Percentiles rank a stretch among this genome's conserved stretches.
phyloP scores from a whole-genome alignment of 1,284 basidiomycete species.

The Somion occarium region DNA sequence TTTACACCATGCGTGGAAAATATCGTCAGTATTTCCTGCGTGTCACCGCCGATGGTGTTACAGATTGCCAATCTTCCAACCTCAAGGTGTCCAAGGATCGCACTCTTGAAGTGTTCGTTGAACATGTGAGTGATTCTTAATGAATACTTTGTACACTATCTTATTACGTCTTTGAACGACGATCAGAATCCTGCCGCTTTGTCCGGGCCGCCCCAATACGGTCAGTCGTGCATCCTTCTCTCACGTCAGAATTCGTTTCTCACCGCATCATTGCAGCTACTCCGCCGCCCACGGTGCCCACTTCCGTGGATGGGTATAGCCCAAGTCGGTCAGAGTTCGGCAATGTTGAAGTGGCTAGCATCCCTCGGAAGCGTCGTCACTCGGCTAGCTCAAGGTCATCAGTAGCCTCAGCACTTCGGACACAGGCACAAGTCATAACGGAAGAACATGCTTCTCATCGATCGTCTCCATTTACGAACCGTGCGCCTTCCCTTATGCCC shows the following conservation, averaged over 20 bases:
- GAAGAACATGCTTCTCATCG: slow-evolving; percentile 5
- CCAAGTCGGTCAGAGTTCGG: neutral
- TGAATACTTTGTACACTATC: neutral
- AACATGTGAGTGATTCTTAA: slow-evolving; percentile 19
- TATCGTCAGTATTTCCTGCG: slow-evolving; percentile 68
- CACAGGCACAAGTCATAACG: neutral
- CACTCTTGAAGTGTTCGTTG: slow-evolving; percentile 31
- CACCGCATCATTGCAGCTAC: neutral
- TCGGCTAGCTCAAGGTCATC: slow-evolving; percentile 3
- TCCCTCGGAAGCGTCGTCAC: slow-evolving; percentile 1
- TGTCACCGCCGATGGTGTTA: slow-evolving; percentile 39
- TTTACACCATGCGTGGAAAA: slow-evolving; percentile 61
- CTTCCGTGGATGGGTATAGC: neutral
- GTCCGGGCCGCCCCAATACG: neutral
- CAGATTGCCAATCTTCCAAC: slow-evolving; percentile 28
- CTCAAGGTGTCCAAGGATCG: slow-evolving; percentile 27
- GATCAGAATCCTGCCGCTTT: slow-evolving; percentile 3
- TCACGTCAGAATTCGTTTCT: neutral
- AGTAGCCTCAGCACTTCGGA: neutral
- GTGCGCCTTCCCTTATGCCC: neutral
- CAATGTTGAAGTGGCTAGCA: neutral
- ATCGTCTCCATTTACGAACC: slow-evolving; percentile 2
- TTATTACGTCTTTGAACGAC: neutral
- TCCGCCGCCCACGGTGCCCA: slow-evolving; percentile 1
- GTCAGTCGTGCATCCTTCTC: neutral